Evolutionary conservation across 2,329 filamentous ascomycete species (phyloP).

Genomic region (Pseudogymnoascus sp.): DNA sequence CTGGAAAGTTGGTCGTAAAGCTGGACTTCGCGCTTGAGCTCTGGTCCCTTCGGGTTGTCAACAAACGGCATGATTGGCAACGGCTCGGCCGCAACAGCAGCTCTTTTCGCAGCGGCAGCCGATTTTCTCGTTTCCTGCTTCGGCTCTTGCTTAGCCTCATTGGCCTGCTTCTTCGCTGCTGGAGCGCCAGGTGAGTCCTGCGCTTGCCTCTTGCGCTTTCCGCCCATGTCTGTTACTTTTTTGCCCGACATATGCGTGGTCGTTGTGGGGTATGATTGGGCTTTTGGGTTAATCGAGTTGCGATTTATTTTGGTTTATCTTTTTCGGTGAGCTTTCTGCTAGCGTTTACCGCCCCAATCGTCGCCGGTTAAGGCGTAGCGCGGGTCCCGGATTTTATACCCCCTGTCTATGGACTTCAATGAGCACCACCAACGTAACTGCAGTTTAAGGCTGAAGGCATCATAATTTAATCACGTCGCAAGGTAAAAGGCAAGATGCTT

Average conservation of each 20-base stretch:
- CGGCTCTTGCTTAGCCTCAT: constrained; percentile 13
- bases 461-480: background rate
- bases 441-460: background rate
- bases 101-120: background rate
- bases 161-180: constrained; percentile 24
- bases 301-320: constrained; percentile 8
- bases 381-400: background rate
- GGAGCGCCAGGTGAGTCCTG: constrained; percentile 18
- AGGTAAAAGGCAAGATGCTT: background rate
- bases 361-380: background rate
- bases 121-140: background rate
- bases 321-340: constrained; percentile 7
- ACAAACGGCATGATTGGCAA: constrained; percentile 35
- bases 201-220: constrained; percentile 36
- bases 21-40: constrained; percentile 48
- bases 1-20: constrained; percentile 56
- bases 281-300: background rate
- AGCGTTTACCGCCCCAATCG: background rate
- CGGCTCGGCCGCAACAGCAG: background rate
- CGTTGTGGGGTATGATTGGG: background rate
- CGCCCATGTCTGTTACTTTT: constrained; percentile 29
- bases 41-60: constrained; percentile 42
- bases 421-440: no score
- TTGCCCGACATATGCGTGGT: background rate
- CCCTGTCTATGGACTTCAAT: background rate